Evolutionary conservation across 371 early-diverging fungal species (phyloP).

Genomic region (Syncephalastrum racemosum): DNA sequence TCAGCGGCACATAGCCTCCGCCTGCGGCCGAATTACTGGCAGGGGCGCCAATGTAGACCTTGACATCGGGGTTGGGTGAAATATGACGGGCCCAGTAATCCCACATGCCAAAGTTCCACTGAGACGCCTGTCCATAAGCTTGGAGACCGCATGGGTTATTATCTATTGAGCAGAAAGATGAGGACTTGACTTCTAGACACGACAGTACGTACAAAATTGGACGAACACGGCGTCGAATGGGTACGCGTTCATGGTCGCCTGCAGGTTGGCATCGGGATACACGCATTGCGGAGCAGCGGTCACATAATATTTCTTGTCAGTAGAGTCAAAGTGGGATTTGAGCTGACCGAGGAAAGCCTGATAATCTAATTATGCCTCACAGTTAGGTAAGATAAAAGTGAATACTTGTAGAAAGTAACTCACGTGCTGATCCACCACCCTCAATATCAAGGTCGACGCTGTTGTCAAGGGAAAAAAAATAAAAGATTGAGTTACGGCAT

Average conservation of each 20-base stretch:
- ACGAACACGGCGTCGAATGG: conserved; percentile 73
- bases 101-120: conserved; percentile 59
- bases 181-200: not conserved
- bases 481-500: not conserved
- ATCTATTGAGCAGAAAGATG: conserved; percentile 25
- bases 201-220: conserved; percentile 58
- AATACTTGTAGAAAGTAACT: conserved; percentile 6
- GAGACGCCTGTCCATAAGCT: conserved; percentile 37
- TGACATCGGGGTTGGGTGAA: conserved; percentile 58
- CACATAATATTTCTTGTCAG: conserved; percentile 58
- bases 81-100: conserved; percentile 63
- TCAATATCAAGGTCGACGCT: conserved; percentile 67
- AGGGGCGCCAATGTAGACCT: conserved; percentile 63
- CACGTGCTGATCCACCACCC: conserved; percentile 51
- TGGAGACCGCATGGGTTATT: conserved; percentile 74
- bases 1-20: conserved; percentile 49
- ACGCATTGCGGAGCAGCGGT: conserved; percentile 78
- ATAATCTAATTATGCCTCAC: conserved; percentile 46
- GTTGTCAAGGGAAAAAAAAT: conserved; percentile 7
- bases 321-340: conserved; percentile 33
- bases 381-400: not conserved
- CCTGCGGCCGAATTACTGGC: conserved; percentile 59
- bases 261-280: conserved; percentile 66
- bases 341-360: conserved; percentile 49
- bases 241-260: conserved; percentile 44